A percentile compares a stretch with the other conserved stretches of the same genome.
phyloP scores from a whole-genome alignment of 257 asterid genomes.

The Przewalskia tangutica region DNA sequence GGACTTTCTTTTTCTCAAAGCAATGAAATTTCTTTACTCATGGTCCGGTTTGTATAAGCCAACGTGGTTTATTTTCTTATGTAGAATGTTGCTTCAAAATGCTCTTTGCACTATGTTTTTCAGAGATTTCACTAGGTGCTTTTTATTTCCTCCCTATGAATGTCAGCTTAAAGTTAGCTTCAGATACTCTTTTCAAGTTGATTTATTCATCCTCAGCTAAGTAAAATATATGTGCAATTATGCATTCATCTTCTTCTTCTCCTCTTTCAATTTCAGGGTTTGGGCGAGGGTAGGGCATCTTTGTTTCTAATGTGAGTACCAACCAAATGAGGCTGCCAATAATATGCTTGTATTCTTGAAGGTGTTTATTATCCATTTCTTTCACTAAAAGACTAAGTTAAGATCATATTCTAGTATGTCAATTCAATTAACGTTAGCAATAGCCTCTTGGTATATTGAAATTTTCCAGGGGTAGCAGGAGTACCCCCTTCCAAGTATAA shows the following conservation, averaged over 20 bases:
- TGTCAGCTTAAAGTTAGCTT: not conserved
- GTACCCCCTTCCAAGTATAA: no score
- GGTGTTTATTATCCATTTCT: not conserved
- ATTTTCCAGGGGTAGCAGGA: no score
- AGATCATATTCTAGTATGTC: not conserved
- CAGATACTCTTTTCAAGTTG: not conserved
- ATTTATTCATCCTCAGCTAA: not conserved
- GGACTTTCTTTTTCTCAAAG: not conserved
- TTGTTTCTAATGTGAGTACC: not conserved
- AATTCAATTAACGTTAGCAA: not conserved
- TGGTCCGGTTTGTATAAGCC: not conserved
- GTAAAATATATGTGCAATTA: not conserved
- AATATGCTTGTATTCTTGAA: not conserved
- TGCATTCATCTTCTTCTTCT: not conserved
- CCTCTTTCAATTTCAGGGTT: not conserved
- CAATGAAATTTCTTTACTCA: not conserved
- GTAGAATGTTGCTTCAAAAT: not conserved
- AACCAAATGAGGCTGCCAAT: not conserved
- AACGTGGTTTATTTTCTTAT: no score
- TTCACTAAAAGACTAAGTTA: not conserved
- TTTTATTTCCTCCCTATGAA: not conserved
- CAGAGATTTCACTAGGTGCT: not conserved
- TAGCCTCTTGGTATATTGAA: not conserved
- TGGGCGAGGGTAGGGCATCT: not conserved
- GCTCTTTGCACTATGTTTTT: not conserved